Conservation (phyloP, 495 filamentous ascomycete genomes). For the Clohesyomyces aquaticus region DNA sequence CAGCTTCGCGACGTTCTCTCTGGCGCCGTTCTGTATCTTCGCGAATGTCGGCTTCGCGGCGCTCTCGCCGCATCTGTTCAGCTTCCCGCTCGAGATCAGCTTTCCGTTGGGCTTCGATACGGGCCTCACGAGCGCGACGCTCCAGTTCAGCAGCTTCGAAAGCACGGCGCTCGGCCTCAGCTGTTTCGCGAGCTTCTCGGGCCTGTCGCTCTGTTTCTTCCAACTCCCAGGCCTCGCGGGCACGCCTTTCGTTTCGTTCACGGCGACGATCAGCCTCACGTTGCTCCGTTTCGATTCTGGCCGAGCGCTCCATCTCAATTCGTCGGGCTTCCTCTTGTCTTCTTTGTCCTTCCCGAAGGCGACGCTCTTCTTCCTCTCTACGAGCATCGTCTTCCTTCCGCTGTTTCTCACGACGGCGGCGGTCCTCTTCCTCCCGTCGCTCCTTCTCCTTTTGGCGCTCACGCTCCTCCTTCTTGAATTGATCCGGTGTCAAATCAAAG, state of each 20-base stretch:
- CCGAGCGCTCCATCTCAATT: conserved; percentile 28
- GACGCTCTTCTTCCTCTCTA: conserved; percentile 28
- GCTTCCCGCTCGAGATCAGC: conserved; percentile 19
- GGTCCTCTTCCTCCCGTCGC: conserved; percentile 30
- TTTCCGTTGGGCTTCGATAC: conserved; percentile 23
- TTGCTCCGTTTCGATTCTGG: conserved; percentile 22
- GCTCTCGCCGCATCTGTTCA: conserved; percentile 17
- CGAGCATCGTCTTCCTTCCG: conserved; percentile 25
- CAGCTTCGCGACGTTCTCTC: conserved; percentile 27
- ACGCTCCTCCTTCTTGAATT: conserved; percentile 36
- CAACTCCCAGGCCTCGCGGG: conserved; percentile 30
- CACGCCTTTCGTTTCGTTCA: conserved; percentile 25
- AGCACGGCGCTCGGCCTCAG: conserved; percentile 9
- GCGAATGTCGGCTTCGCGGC: conserved; percentile 33
- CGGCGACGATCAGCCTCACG: conserved; percentile 19
- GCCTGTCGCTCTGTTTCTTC: too few relatives aligned
- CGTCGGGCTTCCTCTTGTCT: conserved; percentile 30
- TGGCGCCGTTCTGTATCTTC: too few relatives aligned
- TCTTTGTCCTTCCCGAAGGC: conserved; percentile 26
- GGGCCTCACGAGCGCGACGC: conserved; percentile 19
- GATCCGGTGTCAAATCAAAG: conserved; percentile 45
- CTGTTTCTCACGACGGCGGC: conserved; percentile 23
- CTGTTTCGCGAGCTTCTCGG: conserved; percentile 15
- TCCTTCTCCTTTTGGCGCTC: conserved; percentile 37
- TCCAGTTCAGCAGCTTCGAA: conserved; percentile 4